Evolutionary conservation across 208 protist species (phyloP), one percentile per base, ranked within the genome.

Genomic region (Trypanosoma platydactyli): DNA sequence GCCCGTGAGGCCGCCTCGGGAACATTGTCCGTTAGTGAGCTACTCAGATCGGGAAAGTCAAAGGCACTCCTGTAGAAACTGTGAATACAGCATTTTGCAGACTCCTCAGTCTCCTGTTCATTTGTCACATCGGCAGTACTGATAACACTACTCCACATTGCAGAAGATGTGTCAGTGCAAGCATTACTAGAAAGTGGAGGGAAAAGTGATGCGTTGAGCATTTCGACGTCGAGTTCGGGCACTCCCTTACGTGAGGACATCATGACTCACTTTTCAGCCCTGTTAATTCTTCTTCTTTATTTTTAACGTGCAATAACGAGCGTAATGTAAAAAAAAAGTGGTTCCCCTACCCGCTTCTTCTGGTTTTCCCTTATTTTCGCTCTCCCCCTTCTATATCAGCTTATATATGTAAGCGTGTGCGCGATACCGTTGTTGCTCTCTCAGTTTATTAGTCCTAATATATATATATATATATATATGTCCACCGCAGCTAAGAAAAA

Each of bases 391-490:
- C 45, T 50, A 18, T 24, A 13, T 6, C 45, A n/a, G n/a, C n/a
- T n/a, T n/a, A n/a, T n/a, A n/a, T n/a, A n/a, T n/a, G n/a, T n/a
- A n/a, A n/a, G n/a, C n/a, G n/a, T n/a, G n/a, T n/a, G n/a, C n/a
- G n/a, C n/a, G 15, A 13, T 25, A 50, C 20, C 20, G 15, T 50
- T 3, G 13, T 50, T 50, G 5, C 20, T 50, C 12, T 13, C 12
- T 50, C 12, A 18, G 9, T 56, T 38, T 56, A 56, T 33, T 56
- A 35, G 4, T 56, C 3, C 25, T n/a, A 38, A 15, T n/a, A 11
- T 61, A 65, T 55, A 67, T 40, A 73, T 72, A 67, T 72, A 72
- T 51, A 58, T 71, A 72, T 38, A 38, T 38, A 38, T 9, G 9
- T 5, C 7, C 27, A 38, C 33, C 33, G 33, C 15, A 15, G 51